Percentiles rank a stretch among this genome's conserved stretches.
These are phyloP conservation scores for Pleurotus eryngii DNA, from an alignment of 768 basidiomycete species.

Conservation along the genomic window DNA sequence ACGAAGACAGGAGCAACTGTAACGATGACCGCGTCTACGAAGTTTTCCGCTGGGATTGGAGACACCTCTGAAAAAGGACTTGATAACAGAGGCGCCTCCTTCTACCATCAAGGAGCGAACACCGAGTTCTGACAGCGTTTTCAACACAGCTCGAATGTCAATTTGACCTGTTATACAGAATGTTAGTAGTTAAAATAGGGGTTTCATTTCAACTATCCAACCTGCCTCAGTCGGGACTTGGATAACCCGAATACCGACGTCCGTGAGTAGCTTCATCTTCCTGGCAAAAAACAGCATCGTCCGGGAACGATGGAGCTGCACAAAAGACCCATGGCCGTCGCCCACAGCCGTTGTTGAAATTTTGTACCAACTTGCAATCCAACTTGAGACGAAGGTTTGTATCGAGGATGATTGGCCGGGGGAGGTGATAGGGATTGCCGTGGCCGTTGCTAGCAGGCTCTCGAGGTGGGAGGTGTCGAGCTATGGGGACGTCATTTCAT, in stretches of 20 bases:
- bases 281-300: not conserved
- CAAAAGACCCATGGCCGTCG: slow-evolving; percentile 75
- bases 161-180: too few species aligned
- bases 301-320: slow-evolving; percentile 17
- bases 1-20: slow-evolving; percentile 88
- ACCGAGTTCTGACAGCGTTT: slow-evolving; percentile 47
- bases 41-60: slow-evolving; percentile 16
- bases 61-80: slow-evolving; percentile 51
- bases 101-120: slow-evolving; percentile 90
- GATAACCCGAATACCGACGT: slow-evolving; percentile 66
- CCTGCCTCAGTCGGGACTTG: slow-evolving; percentile 41
- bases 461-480: slow-evolving; percentile 50
- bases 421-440: slow-evolving; percentile 43
- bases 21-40: slow-evolving; percentile 74
- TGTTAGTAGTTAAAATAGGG: too few species aligned
- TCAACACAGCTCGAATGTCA: slow-evolving; percentile 44
- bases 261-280: slow-evolving; percentile 41
- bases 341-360: slow-evolving; percentile 56
- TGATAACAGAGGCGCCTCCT: slow-evolving; percentile 84
- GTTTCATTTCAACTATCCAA: slow-evolving; percentile 9
- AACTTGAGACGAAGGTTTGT: slow-evolving; percentile 61
- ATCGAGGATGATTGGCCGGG: slow-evolving; percentile 85
- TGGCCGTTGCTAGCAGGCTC: slow-evolving; percentile 20
- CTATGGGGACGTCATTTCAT: slow-evolving; percentile 26
- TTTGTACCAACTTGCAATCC: slow-evolving; percentile 67